Percentiles rank a stretch among this genome's conserved stretches.
Conservation (phyloP, 2,329 filamentous ascomycete genomes). For the Phialophora expanda region DNA sequence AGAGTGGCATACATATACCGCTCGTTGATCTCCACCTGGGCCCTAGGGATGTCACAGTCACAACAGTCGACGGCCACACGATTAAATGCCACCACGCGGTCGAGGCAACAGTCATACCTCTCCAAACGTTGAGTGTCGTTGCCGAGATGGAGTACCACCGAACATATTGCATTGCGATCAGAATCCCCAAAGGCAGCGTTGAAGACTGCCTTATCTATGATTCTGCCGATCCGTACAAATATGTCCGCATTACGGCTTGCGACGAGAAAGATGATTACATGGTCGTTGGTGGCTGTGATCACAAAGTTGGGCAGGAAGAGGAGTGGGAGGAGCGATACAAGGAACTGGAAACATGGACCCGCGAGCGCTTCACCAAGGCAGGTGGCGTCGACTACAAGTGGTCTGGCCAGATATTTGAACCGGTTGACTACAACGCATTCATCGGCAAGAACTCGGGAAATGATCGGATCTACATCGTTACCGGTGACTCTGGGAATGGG, state of each 20-base stretch:
- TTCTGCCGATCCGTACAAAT: conserved; percentile 61
- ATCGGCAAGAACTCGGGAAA: conserved; percentile 62
- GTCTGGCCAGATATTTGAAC: conserved; percentile 64
- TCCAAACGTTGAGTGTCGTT: conserved; percentile 61
- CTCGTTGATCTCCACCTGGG: conserved; percentile 47
- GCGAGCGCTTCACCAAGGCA: conserved; percentile 59
- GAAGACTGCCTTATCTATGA: conserved; percentile 64
- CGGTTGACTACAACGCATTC: conserved; percentile 61
- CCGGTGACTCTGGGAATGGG: conserved; percentile 63
- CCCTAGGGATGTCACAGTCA: conserved; percentile 54
- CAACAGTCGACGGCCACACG: conserved; percentile 54
- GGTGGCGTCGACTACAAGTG: conserved; percentile 60
- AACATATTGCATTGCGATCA: conserved; percentile 63
- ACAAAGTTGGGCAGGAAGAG: conserved; percentile 61
- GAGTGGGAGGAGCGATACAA: conserved; percentile 53
- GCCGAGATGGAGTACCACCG: conserved; percentile 60
- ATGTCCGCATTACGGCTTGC: conserved; percentile 59
- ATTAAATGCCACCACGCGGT: conserved; percentile 58
- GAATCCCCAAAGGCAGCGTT: conserved; percentile 58
- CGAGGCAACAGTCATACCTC: conserved; percentile 61
- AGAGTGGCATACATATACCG: conserved; percentile 54
- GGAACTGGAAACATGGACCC: conserved; percentile 60
- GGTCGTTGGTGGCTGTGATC: conserved; percentile 62
- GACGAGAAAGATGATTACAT: conserved; percentile 62
- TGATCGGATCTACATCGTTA: conserved; percentile 60